Conservation (phyloP, 345 rosid species). For the Capsella bursapastoris region DNA sequence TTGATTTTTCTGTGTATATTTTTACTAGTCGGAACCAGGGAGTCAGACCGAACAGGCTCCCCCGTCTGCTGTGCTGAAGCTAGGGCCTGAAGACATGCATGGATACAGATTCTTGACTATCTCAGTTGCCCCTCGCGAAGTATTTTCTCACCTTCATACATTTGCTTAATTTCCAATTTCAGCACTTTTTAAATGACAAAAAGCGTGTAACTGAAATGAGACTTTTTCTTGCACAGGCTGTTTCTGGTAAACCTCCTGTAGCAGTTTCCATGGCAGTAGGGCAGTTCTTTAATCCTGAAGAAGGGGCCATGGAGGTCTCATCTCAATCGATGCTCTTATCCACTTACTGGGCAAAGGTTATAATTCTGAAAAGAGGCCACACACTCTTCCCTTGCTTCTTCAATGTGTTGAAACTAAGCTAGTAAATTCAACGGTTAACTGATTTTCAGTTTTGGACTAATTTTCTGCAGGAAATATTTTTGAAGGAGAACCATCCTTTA, state of each 20-base stretch:
- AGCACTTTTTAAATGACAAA: slow-evolving; percentile 16
- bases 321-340: slow-evolving; percentile 70
- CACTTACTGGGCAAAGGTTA: slow-evolving; percentile 72
- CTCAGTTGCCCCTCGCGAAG: slow-evolving; percentile 96
- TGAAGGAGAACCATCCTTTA: slow-evolving; percentile 94
- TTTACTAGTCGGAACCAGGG: slow-evolving; percentile 88
- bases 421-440: slow-evolving; percentile 36
- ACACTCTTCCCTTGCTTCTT: slow-evolving; percentile 31
- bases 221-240: slow-evolving; percentile 63
- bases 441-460: slow-evolving; percentile 36
- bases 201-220: slow-evolving; percentile 28
- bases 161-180: slow-evolving; percentile 17
- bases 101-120: slow-evolving; percentile 93
- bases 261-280: slow-evolving; percentile 99
- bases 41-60: slow-evolving; percentile 99
- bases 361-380: slow-evolving; percentile 34
- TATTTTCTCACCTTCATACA: slow-evolving; percentile 42
- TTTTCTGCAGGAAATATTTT: slow-evolving; percentile 64
- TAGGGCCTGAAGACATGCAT: slow-evolving; percentile 78
- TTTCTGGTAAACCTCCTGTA: slow-evolving; percentile 98
- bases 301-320: slow-evolving; percentile 72
- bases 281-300: slow-evolving; percentile 88
- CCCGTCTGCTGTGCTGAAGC: slow-evolving; percentile 82
- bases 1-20: slow-evolving; percentile 18
- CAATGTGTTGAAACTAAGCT: slow-evolving; percentile 15